These are phyloP conservation scores for Salicornia ramosissima DNA, from an alignment of 148 eudicot genomes.

Conservation along the genomic window DNA sequence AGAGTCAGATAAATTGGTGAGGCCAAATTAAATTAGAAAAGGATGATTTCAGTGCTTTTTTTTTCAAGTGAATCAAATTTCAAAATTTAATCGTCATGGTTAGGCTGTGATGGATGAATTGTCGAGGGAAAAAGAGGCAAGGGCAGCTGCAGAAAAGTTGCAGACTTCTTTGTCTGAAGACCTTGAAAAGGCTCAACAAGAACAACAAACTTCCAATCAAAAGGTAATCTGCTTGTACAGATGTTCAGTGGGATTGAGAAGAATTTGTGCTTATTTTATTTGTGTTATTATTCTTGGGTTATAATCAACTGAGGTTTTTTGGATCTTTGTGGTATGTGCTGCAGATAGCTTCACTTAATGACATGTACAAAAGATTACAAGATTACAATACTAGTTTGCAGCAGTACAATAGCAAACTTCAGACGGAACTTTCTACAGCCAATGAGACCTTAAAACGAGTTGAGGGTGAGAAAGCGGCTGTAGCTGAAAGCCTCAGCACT, in stretches of 20 bases:
- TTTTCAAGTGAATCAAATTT: background rate
- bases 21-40: slow-evolving; percentile 8
- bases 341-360: slow-evolving; percentile 81
- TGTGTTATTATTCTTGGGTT: background rate
- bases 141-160: slow-evolving; percentile 58
- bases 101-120: slow-evolving; percentile 72
- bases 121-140: slow-evolving; percentile 68
- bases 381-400: slow-evolving; percentile 93
- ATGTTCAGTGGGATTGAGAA: background rate
- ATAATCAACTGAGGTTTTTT: slow-evolving; percentile 3
- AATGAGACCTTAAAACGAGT: slow-evolving; percentile 80
- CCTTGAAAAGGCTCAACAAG: slow-evolving; percentile 57
- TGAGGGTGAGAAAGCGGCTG: slow-evolving; percentile 76
- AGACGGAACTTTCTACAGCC: slow-evolving; percentile 71
- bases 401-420: slow-evolving; percentile 91
- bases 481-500: slow-evolving; percentile 71
- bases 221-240: slow-evolving; percentile 41
- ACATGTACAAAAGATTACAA: slow-evolving; percentile 84
- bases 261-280: no score
- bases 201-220: slow-evolving; percentile 54
- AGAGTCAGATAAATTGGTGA: slow-evolving; percentile 75
- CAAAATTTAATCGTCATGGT: slow-evolving; percentile 14
- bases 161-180: slow-evolving; percentile 62
- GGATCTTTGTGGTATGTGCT: slow-evolving; percentile 15
- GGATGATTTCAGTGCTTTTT: background rate